These are phyloP conservation scores for Escallonia herrerae DNA, from an alignment of 129 eudicot species.

Conservation along the genomic window DNA sequence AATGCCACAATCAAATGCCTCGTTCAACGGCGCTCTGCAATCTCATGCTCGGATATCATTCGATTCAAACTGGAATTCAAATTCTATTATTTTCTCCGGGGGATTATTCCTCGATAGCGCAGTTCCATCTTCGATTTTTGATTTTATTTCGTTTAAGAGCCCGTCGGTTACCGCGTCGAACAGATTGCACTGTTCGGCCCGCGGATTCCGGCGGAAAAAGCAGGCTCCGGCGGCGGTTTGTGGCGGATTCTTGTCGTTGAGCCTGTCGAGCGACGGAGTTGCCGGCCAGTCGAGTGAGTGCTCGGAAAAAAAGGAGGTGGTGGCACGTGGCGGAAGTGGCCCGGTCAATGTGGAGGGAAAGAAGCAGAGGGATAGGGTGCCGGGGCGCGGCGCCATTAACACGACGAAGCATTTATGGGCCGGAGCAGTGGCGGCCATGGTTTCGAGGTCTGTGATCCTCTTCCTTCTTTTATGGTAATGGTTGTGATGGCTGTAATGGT, in stretches of 20 bases:
- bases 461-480: constrained; percentile 3
- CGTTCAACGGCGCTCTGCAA: constrained; percentile 10
- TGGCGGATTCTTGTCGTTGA: constrained; percentile 55
- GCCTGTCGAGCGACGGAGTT: constrained; percentile 39
- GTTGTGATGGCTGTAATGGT: not conserved
- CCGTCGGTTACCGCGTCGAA: constrained; percentile 9
- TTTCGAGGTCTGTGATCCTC: constrained; percentile 53
- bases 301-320: constrained; percentile 4
- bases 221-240: constrained; percentile 10
- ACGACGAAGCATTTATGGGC: constrained; percentile 95
- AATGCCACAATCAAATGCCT: constrained; percentile 13
- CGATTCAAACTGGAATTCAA: constrained; percentile 9
- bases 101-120: constrained; percentile 60
- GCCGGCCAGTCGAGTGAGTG: constrained; percentile 11
- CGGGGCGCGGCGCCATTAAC: constrained; percentile 60
- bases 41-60: constrained; percentile 3
- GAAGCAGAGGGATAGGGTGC: constrained; percentile 14
- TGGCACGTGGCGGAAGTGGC: constrained; percentile 6
- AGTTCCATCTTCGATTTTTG: constrained; percentile 39
- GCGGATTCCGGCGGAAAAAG: constrained; percentile 20
- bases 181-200: not conserved
- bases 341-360: constrained; percentile 16
- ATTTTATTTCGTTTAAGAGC: constrained; percentile 12
- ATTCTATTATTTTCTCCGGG: constrained; percentile 21
- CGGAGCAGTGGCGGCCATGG: constrained; percentile 98